phyloP scores from a whole-genome alignment of 163 green algal species.

The Chlamydomonas reinhardtii region DNA sequence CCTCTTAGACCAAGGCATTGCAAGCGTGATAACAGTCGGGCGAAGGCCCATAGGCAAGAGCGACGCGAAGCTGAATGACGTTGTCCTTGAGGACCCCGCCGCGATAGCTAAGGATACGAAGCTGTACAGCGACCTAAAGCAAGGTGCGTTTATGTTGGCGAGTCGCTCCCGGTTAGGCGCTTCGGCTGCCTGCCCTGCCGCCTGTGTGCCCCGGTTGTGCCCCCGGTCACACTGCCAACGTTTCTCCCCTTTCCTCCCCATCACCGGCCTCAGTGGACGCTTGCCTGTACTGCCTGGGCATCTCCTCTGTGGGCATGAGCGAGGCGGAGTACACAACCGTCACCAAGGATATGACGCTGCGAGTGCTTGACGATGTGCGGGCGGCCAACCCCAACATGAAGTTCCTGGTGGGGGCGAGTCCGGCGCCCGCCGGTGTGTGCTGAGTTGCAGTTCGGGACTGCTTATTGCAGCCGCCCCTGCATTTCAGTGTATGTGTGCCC shows the following conservation, averaged over 20 bases:
- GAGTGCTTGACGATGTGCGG: neutral
- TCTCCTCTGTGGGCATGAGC: constrained; percentile 2
- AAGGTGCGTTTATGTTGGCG: no score
- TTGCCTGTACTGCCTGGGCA: constrained; percentile 46
- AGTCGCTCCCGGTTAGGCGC: no score
- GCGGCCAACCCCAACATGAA: constrained; percentile 15
- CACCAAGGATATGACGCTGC: constrained; percentile 39
- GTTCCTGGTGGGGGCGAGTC: constrained; percentile 22
- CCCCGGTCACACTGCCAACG: no score
- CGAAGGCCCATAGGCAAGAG: constrained; percentile 12
- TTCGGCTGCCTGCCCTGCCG: no score
- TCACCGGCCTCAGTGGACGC: constrained; percentile 3
- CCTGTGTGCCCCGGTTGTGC: no score
- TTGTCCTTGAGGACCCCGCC: neutral
- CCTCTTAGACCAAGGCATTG: neutral
- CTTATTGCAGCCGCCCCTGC: no score
- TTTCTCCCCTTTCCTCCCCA: no score
- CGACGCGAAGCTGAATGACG: constrained; percentile 40
- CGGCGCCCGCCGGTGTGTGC: no score
- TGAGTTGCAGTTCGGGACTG: no score
- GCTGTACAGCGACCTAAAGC: neutral
- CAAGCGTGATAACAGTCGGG: constrained; percentile 23
- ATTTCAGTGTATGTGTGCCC: no score
- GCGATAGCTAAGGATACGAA: neutral
- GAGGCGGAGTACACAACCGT: constrained; percentile 23